phyloP scores from a whole-genome alignment of 2,329 filamentous ascomycete species.

The Scedosporium aurantiacum region DNA sequence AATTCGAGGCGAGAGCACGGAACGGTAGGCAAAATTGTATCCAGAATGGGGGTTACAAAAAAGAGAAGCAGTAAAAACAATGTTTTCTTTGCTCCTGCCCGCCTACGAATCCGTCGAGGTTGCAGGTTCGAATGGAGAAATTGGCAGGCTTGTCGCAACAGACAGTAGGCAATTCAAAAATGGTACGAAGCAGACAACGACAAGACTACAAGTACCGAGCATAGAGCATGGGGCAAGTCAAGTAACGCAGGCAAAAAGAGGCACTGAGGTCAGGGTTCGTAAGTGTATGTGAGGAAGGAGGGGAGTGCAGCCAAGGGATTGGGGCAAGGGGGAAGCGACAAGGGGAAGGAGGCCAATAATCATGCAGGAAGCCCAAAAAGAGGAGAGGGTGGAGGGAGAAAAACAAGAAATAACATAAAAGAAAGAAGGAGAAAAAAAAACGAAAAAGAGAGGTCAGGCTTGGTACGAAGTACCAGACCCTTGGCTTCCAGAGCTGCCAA shows the following conservation, averaged over 20 bases:
- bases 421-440: not conserved
- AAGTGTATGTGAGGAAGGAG: not conserved
- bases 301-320: not conserved
- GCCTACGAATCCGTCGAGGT: too few relatives aligned
- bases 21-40: not conserved
- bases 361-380: not conserved
- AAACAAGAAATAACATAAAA: not conserved
- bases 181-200: not conserved
- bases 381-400: not conserved
- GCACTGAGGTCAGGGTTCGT: not conserved
- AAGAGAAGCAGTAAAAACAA: too few relatives aligned
- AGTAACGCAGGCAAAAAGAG: not conserved
- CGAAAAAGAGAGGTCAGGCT: not conserved
- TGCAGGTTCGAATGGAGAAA: too few relatives aligned
- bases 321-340: not conserved
- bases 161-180: not conserved
- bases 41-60: too few relatives aligned
- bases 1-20: not conserved
- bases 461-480: not conserved
- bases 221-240: not conserved
- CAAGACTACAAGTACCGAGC: not conserved
- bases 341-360: not conserved
- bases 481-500: not conserved
- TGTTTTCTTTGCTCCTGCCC: too few relatives aligned
- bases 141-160: too few relatives aligned